Conservation (phyloP, 106 monocot genomes). For the Dioscorea alata region DNA sequence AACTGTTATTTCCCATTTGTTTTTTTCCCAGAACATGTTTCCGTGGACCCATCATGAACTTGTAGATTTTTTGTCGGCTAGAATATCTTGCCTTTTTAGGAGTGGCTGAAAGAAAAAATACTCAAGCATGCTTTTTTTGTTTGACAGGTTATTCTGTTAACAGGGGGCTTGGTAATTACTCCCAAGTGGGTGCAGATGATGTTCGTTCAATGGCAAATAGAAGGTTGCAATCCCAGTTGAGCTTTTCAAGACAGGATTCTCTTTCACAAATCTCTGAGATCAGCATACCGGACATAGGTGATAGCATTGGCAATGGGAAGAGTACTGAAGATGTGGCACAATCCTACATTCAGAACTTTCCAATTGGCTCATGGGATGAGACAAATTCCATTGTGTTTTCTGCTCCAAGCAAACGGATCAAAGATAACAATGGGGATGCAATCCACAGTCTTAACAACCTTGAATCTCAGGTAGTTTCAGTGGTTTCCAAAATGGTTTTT, state of each 20-base stretch:
- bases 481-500: no score
- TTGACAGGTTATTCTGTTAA: conserved; percentile 2
- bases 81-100: no score
- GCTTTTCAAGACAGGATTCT: conserved; percentile 10
- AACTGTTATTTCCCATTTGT: no score
- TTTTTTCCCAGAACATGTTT: no score
- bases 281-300: conserved; percentile 12
- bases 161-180: conserved; percentile 1
- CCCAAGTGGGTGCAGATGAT: not conserved
- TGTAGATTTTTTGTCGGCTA: no score
- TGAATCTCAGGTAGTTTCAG: conserved; percentile 41
- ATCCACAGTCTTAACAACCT: conserved; percentile 32
- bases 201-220: conserved; percentile 4
- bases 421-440: conserved; percentile 43
- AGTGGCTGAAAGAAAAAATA: no score
- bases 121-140: not conserved
- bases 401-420: conserved; percentile 35
- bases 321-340: not conserved
- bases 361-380: conserved; percentile 74
- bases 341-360: conserved; percentile 24
- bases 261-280: conserved; percentile 11
- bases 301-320: conserved; percentile 21
- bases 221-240: conserved; percentile 7
- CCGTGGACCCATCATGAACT: no score
- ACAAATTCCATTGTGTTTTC: conserved; percentile 66